Evolutionary conservation across 352 stramenopile species (phyloP), one percentile per base, ranked within the genome.

Genomic region (Elongisporangium anandrum): DNA sequence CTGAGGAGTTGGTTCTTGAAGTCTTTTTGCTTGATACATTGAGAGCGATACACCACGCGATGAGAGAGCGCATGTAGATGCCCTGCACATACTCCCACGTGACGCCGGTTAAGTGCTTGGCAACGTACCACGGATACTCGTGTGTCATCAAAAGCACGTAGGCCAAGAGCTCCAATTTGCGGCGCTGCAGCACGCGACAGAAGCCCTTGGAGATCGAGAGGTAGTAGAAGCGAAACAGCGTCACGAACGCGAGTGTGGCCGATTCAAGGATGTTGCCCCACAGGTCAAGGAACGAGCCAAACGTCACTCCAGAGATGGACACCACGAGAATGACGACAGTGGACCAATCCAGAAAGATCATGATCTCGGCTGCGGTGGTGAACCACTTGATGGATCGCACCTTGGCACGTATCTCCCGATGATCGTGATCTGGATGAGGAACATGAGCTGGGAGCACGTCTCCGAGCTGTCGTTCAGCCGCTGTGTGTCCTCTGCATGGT

Each of bases 391-490:
- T 59, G 12, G 72, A 77, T 17, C 56, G 50, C 38, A 80, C 56
- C 23, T 73, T 72, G 50, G 70, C 19, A 77, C 34, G 47, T 72
- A 68, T 23, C 67, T 61, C 24, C 68, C 72, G 34, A 81, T 68
- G 54, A 78, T 67, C 3, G 69, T 78, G 53, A 81, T 78, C 63
- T 81, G 72, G 23, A 81, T 48, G 16, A 81, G 51, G 24, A 81
- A 81, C 17, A 67, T 74, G 50, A 81, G 29, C 19, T 73, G 56
- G 22, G 63, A 69, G 19, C 60, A 68, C 10, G 69, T 54, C 54
- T 80, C 63, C 1, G 69, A 80, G 41, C 73, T 45, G 54, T 80
- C 69, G 61, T 77, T 77, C 17, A 76, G 57, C 0, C 58, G 21
- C 45, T 58, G 21, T 9, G 69, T 58, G 22, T 56, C 38, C 7